Base-by-base conservation (phyloP, 208 protist genomes). In the Leishmania lainsoni region DNA sequence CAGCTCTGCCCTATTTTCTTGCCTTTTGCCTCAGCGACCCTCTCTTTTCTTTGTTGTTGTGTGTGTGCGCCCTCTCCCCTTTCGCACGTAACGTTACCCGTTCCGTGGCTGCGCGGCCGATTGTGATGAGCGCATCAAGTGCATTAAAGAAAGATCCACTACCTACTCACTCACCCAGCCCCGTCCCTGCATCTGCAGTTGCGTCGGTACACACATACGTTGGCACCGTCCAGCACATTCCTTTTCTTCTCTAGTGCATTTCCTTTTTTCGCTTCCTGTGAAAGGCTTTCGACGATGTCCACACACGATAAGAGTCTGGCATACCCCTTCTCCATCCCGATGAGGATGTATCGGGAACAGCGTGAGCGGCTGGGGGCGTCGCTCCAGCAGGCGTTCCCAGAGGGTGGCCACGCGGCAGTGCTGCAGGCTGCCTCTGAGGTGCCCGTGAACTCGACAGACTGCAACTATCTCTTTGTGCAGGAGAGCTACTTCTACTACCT, bases 401-500 rank as follows among this genome's bases (percentile, higher is more conserved):
- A 90, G 20, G 86, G 85, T 20, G 85, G 86, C 49, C 93, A 96
- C 80, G 95, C 89, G 0, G 93, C 93, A 6, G 79, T 98, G 51
- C 84, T 98, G 78, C 89, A 94, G 87, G 95, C 90, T 14, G 89
- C 83, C 35, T 86, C 87, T 5, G 94, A 98, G 86, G 92, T 97
- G 0, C 94, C 94, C 14, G 90, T 98, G 80, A 95, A 97, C 89
- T 95, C 92, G 39, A 95, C 96, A 1, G 96, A 98, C 87, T 87
- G 85, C 61, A 96, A 92, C 80, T 96, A 97, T 80, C 87, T 95
- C 51, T 98, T 97, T 79, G 87, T 95, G 75, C 97, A 99, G 85
- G 98, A 99, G 77, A 98, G 93, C 89, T 98, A 98, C 88, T 99
- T 98, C 84, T 89, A 93, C 80, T 99, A 98, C 81, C 86, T 98